Evolutionary conservation across 1,284 basidiomycete genomes (phyloP).

Genomic region (Apiotrichum laibachii): DNA sequence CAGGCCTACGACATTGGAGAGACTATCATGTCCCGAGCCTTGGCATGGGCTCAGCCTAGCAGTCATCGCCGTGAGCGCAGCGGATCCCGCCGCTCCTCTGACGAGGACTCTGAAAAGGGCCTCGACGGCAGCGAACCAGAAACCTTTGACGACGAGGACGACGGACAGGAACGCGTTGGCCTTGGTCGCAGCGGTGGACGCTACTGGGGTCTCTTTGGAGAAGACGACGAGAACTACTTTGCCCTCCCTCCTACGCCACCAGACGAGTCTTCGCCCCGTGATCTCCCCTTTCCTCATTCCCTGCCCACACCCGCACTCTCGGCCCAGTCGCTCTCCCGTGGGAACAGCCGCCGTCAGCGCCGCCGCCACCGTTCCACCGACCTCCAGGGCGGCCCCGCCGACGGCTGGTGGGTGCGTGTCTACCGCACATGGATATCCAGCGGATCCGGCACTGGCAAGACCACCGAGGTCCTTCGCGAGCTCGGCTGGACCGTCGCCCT

Average conservation of each 20-base stretch:
- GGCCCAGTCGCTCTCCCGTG: constrained; percentile 36
- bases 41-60: constrained; percentile 21
- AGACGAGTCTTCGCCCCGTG: constrained; percentile 17
- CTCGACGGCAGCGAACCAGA: constrained; percentile 36
- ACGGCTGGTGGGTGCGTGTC: constrained; percentile 25
- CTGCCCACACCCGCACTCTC: constrained; percentile 51
- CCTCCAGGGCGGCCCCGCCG: constrained; percentile 11
- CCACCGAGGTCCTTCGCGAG: constrained; percentile 42
- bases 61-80: constrained; percentile 4
- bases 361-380: constrained; percentile 7
- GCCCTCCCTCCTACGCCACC: constrained; percentile 38
- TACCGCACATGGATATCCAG: constrained; percentile 15
- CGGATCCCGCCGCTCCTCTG: constrained; percentile 21
- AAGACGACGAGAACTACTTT: constrained; percentile 32
- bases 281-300: constrained; percentile 19
- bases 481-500: constrained; percentile 49
- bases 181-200: constrained; percentile 15
- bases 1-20: constrained; percentile 41
- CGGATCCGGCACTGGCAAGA: constrained; percentile 37
- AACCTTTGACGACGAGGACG: constrained; percentile 23
- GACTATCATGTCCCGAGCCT: constrained; percentile 24
- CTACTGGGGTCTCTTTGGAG: constrained; percentile 38
- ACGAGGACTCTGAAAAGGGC: constrained; percentile 47
- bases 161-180: constrained; percentile 7
- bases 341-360: constrained; percentile 8